These are phyloP conservation scores for Spirogloea muscicola DNA, from an alignment of 139 green algal species.

Conservation along the genomic window DNA sequence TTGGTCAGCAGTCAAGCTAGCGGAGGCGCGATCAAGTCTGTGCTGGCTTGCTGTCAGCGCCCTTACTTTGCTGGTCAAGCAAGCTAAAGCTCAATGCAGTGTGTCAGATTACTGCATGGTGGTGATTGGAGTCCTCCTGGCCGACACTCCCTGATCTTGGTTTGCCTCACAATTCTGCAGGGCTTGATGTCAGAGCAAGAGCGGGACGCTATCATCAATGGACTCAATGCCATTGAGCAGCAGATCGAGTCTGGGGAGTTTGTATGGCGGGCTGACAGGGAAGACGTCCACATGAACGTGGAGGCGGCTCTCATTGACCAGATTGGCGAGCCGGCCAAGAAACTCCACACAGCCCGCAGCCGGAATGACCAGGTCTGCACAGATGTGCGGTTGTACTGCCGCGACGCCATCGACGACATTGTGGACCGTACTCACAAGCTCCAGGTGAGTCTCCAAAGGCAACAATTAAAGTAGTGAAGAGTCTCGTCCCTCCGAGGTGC, in stretches of 20 bases:
- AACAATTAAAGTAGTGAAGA: too few relatives aligned
- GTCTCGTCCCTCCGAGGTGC: too few relatives aligned
- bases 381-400: conserved; percentile 90
- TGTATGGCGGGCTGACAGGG: conserved; percentile 17
- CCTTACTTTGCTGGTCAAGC: too few relatives aligned
- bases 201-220: conserved; percentile 22
- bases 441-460: too few relatives aligned
- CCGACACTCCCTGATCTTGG: too few relatives aligned
- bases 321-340: conserved; percentile 59
- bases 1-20: too few relatives aligned
- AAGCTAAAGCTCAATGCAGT: too few relatives aligned
- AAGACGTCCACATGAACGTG: conserved; percentile 46
- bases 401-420: conserved; percentile 63
- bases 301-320: conserved; percentile 16
- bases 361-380: conserved; percentile 97
- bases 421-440: conserved; percentile 77
- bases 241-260: conserved; percentile 23
- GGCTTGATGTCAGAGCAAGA: conserved; percentile 24
- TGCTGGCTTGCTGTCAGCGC: too few relatives aligned
- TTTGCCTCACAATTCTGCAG: too few relatives aligned
- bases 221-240: background rate
- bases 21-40: too few relatives aligned
- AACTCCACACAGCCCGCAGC: conserved; percentile 92
- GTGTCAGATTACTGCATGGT: too few relatives aligned
- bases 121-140: too few relatives aligned